These are phyloP conservation scores for Gillenia trifoliata DNA, from an alignment of 306 rosid species.

Conservation along the genomic window DNA sequence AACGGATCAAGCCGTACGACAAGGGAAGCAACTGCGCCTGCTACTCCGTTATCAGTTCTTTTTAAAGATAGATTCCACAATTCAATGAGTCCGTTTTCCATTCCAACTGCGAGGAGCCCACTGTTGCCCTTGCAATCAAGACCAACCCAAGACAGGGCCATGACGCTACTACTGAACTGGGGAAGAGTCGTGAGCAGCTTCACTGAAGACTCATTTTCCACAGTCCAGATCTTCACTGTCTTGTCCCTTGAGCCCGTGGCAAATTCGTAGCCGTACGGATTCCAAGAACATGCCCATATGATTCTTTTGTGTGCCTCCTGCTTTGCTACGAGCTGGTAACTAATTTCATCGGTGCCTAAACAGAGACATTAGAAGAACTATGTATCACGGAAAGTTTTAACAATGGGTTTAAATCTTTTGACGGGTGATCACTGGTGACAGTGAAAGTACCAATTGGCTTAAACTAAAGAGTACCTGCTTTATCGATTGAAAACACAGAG, in stretches of 20 bases:
- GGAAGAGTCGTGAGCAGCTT: slow-evolving; percentile 54
- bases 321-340: slow-evolving; percentile 51
- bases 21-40: slow-evolving; percentile 34
- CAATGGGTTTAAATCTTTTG: background rate
- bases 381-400: background rate
- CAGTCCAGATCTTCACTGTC: slow-evolving; percentile 73
- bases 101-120: slow-evolving; percentile 78
- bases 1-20: slow-evolving; percentile 42
- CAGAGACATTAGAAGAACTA: slow-evolving; percentile 7
- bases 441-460: background rate
- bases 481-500: slow-evolving; percentile 59
- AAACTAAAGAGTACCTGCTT: slow-evolving; percentile 46
- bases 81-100: slow-evolving; percentile 89
- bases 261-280: slow-evolving; percentile 77
- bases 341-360: slow-evolving; percentile 53
- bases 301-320: slow-evolving; percentile 97
- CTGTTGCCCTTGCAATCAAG: slow-evolving; percentile 20
- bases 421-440: background rate
- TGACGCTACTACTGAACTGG: slow-evolving; percentile 63
- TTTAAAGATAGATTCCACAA: slow-evolving; percentile 61
- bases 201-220: slow-evolving; percentile 45
- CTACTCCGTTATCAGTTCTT: slow-evolving; percentile 37
- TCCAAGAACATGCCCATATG: slow-evolving; percentile 97
- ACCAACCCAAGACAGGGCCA: slow-evolving; percentile 70
- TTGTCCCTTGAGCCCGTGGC: slow-evolving; percentile 95